phyloP scores from a whole-genome alignment of 2,329 filamentous ascomycete genomes.

The Dryadomyces quercivorus region DNA sequence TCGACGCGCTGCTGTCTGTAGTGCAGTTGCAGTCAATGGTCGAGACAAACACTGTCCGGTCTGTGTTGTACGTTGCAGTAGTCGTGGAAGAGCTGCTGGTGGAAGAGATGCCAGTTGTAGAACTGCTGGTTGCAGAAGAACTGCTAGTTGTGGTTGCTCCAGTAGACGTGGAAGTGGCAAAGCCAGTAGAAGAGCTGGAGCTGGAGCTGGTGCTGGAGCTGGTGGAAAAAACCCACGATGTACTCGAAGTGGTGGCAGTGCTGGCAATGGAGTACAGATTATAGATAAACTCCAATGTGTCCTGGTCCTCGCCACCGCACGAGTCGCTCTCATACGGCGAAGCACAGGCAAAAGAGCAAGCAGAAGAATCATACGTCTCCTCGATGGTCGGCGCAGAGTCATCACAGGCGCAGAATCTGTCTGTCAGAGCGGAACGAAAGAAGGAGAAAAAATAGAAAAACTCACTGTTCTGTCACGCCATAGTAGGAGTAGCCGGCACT shows the following conservation, averaged over 20 bases:
- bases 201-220: not conserved
- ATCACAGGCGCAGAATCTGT: conserved; percentile 11
- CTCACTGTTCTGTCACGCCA: conserved; percentile 9
- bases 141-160: not conserved
- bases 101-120: not conserved
- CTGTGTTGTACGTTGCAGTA: not conserved
- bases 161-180: not conserved
- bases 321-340: conserved; percentile 6
- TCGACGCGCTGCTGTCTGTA: not conserved
- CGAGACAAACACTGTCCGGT: conserved; percentile 8
- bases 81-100: not conserved
- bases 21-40: conserved; percentile 10
- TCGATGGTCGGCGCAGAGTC: conserved; percentile 6
- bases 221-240: not conserved
- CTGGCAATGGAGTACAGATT: conserved; percentile 8
- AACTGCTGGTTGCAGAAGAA: not conserved
- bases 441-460: not conserved
- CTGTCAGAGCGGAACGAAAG: not conserved
- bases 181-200: not conserved
- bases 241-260: not conserved
- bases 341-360: conserved; percentile 8
- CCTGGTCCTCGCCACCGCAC: conserved; percentile 9
- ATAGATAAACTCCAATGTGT: conserved; percentile 11
- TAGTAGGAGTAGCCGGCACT: conserved; percentile 10
- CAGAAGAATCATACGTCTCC: conserved; percentile 9